A percentile compares a stretch with the other conserved stretches of the same genome.
phyloP scores from a whole-genome alignment of 345 rosid species.

The Clausena lansium region DNA sequence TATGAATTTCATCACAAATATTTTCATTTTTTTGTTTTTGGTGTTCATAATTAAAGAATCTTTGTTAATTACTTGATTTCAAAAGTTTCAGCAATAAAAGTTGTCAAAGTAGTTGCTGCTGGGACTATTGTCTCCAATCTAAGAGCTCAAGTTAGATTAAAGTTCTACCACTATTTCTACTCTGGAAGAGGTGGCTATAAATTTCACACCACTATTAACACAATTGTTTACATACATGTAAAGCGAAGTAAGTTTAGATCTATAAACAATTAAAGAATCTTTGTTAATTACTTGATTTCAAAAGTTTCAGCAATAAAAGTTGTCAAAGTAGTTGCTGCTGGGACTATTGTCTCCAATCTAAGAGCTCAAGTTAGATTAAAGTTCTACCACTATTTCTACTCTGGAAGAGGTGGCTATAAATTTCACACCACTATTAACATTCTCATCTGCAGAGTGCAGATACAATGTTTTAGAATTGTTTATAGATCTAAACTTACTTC shows the following conservation, averaged over 20 bases:
- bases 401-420: conserved; percentile 57
- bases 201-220: background rate
- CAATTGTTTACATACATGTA: too few relatives aligned
- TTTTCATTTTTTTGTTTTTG: background rate
- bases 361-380: conserved; percentile 69
- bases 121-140: conserved; percentile 83
- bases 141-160: conserved; percentile 68
- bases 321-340: conserved; percentile 58
- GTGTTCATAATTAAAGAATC: background rate
- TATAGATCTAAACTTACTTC: too few relatives aligned
- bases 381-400: conserved; percentile 58
- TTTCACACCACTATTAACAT: background rate
- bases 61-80: background rate
- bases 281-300: too few relatives aligned
- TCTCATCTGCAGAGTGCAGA: too few relatives aligned
- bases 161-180: conserved; percentile 58
- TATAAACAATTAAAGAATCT: too few relatives aligned
- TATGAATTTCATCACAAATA: too few relatives aligned
- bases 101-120: conserved; percentile 53
- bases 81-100: conserved; percentile 54
- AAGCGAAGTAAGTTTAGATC: too few relatives aligned
- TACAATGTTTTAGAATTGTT: too few relatives aligned
- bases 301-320: too few relatives aligned
- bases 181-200: conserved; percentile 58
- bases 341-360: conserved; percentile 77